Conservation (phyloP, 2,329 filamentous ascomycete genomes). For the Gaeumannomyces sp. region DNA sequence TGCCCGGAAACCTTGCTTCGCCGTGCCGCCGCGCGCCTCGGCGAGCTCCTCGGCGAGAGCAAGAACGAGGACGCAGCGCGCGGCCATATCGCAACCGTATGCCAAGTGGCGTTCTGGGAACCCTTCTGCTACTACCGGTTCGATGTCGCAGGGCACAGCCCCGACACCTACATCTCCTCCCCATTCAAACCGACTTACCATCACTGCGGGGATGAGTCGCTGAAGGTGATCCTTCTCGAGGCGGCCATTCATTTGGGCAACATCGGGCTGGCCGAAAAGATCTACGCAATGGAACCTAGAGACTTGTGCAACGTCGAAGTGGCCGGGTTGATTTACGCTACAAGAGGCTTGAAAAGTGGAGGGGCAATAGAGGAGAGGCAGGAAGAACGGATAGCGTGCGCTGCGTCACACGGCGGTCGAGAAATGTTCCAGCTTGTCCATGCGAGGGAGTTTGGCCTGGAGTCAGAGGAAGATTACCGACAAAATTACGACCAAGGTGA, state of each 20-base stretch:
- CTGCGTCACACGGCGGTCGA: neutral
- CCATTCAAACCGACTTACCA: no score
- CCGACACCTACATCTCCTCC: neutral
- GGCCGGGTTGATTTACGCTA: no score
- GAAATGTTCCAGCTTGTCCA: neutral
- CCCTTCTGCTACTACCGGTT: neutral
- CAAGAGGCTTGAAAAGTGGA: neutral
- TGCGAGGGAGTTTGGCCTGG: neutral
- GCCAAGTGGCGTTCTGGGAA: slow-evolving; percentile 5
- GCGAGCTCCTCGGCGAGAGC: neutral
- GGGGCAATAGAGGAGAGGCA: no score
- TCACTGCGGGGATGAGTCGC: neutral
- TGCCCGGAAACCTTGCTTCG: neutral
- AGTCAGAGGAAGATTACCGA: neutral
- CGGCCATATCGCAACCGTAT: neutral
- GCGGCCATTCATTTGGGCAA: neutral
- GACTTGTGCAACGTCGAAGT: neutral
- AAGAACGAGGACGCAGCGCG: neutral
- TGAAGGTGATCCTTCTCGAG: neutral
- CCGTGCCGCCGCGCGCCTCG: neutral
- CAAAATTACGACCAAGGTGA: neutral
- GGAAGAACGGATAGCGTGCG: neutral
- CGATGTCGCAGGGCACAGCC: neutral
- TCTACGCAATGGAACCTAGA: neutral
- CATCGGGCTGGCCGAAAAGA: neutral